Conservation (phyloP, 257 asterid genomes). For the Apocynum venetum region DNA sequence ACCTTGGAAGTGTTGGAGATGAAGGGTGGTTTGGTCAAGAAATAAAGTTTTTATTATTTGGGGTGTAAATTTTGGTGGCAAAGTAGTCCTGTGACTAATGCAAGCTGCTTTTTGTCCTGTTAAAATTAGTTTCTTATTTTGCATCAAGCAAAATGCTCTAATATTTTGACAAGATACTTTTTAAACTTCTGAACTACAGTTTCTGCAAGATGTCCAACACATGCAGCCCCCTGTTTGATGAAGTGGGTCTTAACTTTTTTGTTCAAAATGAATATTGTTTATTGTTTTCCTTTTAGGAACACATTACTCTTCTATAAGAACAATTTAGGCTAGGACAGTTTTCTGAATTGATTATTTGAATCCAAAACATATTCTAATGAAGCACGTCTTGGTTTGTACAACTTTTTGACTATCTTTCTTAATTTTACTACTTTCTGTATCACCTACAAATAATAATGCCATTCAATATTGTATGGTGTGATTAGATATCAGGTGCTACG, state of each 20-base stretch:
- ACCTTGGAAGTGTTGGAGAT: not conserved
- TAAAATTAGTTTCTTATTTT: not conserved
- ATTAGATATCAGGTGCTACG: constrained; percentile 50
- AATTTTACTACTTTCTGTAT: not conserved
- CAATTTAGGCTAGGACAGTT: not conserved
- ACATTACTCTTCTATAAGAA: not conserved
- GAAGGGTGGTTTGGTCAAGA: not conserved
- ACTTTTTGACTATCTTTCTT: not conserved
- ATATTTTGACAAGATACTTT: not conserved
- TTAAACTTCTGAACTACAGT: not conserved
- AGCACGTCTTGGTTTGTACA: not conserved
- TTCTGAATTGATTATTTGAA: not conserved
- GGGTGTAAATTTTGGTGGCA: not conserved
- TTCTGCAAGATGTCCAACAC: not conserved
- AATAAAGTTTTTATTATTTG: not conserved
- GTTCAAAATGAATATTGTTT: not conserved
- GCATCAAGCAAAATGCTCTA: not conserved
- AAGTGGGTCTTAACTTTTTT: not conserved
- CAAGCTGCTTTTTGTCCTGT: not conserved
- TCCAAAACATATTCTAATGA: no score
- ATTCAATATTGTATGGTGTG: constrained; percentile 7
- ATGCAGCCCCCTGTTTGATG: not conserved
- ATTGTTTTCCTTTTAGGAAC: no score
- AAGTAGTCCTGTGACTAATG: not conserved
- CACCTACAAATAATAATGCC: not conserved